Conservation (phyloP, 257 asterid genomes). For the Solanum phureja region DNA sequence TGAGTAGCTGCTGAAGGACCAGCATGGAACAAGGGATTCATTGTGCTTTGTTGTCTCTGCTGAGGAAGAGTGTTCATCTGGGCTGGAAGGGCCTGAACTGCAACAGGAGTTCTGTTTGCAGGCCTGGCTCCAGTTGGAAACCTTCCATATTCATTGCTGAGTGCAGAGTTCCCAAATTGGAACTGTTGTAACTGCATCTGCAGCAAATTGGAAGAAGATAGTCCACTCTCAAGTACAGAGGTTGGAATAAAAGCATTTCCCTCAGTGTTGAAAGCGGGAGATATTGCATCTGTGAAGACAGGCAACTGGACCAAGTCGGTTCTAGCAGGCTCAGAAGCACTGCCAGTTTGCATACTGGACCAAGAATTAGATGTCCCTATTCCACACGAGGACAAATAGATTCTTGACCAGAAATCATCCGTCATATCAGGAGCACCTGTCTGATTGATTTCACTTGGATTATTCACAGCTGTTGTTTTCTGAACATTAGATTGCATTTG, state of each 20-base stretch:
- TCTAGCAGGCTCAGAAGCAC: constrained; percentile 11
- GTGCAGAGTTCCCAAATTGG: constrained; percentile 26
- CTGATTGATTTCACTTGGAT: constrained; percentile 16
- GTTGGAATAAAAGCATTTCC: constrained; percentile 21
- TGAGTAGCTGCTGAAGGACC: constrained; percentile 28
- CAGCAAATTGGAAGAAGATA: constrained; percentile 16
- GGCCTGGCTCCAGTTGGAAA: constrained; percentile 21
- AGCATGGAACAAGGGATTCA: constrained; percentile 2
- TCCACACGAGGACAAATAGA: constrained; percentile 29
- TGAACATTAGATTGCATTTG: constrained; percentile 12
- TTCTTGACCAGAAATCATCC: constrained; percentile 45
- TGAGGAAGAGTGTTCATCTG: constrained; percentile 28
- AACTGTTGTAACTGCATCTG: constrained; percentile 34
- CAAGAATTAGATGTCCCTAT: constrained; percentile 14
- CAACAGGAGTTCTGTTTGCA: constrained; percentile 37
- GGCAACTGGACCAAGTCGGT: constrained; percentile 10
- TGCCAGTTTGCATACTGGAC: constrained; percentile 15
- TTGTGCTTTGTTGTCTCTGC: constrained; percentile 19
- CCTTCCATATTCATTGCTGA: constrained; percentile 37
- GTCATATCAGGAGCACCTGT: constrained; percentile 8
- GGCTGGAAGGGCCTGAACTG: constrained; percentile 65
- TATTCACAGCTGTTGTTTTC: constrained; percentile 1
- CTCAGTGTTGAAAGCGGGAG: constrained; percentile 15
- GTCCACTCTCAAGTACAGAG: constrained; percentile 18
- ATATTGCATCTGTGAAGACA: constrained; percentile 7